Conservation (phyloP, 345 rosid genomes). For the Aquilaria malaccensis region DNA sequence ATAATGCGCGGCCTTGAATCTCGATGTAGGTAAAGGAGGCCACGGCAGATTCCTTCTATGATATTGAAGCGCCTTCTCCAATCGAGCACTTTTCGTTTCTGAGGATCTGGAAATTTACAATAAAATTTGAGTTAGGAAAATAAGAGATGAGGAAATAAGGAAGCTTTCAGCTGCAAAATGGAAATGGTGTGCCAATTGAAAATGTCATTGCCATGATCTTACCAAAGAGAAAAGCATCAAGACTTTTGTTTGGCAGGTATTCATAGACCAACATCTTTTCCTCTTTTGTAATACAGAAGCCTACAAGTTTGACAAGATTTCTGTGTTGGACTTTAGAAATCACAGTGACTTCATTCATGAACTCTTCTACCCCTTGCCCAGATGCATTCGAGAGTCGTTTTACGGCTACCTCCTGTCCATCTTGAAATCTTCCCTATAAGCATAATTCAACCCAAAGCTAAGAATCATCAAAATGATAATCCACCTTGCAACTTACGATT, state of each 20-base stretch:
- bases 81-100: not conserved
- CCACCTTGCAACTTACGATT: not conserved
- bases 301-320: constrained; percentile 29
- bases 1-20: constrained; percentile 5
- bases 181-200: too few relatives aligned
- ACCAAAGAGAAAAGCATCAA: constrained; percentile 29
- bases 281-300: constrained; percentile 25
- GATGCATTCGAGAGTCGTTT: constrained; percentile 30
- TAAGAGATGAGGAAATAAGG: not conserved
- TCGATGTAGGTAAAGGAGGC: constrained; percentile 7
- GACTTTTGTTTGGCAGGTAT: constrained; percentile 31
- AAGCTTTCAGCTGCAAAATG: too few relatives aligned
- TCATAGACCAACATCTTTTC: constrained; percentile 32
- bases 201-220: not conserved
- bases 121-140: not conserved
- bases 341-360: constrained; percentile 27
- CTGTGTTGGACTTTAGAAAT: constrained; percentile 32
- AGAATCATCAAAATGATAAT: not conserved
- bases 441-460: not conserved
- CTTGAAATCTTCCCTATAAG: constrained; percentile 15
- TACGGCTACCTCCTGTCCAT: constrained; percentile 31
- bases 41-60: constrained; percentile 5
- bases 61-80: constrained; percentile 8
- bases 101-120: not conserved
- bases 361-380: constrained; percentile 27